Evolutionary conservation across 2,329 filamentous ascomycete species (phyloP).

Genomic region (Diaporthe sp.): DNA sequence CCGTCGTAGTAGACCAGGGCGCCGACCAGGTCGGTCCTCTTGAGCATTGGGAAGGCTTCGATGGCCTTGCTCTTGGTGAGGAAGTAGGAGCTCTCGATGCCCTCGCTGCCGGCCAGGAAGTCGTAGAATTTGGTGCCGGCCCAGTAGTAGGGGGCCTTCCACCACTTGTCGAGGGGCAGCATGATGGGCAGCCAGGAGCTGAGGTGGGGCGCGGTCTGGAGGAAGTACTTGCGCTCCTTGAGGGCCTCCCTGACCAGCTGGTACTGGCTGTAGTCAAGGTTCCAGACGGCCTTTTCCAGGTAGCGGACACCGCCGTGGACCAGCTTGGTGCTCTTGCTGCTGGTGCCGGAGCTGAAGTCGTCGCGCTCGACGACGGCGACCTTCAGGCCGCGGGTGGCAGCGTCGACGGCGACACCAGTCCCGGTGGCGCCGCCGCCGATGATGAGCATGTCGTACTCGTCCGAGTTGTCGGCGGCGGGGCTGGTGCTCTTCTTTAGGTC

Average conservation of each 20-base stretch:
- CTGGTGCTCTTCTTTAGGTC: constrained; percentile 65
- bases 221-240: constrained; percentile 85
- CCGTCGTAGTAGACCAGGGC: constrained; percentile 90
- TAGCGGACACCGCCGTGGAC: constrained; percentile 89
- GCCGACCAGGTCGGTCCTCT: constrained; percentile 79
- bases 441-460: constrained; percentile 82
- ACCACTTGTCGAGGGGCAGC: constrained; percentile 86
- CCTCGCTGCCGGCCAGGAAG: constrained; percentile 83
- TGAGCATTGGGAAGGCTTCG: constrained; percentile 84
- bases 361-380: constrained; percentile 87
- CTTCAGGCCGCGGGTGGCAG: constrained; percentile 82
- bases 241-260: constrained; percentile 85
- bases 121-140: constrained; percentile 83
- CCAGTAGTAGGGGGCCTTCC: constrained; percentile 84
- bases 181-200: constrained; percentile 87
- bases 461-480: constrained; percentile 52
- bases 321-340: constrained; percentile 89
- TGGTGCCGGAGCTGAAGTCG: constrained; percentile 86
- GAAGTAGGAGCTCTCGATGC: constrained; percentile 88
- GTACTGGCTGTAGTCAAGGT: constrained; percentile 87
- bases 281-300: constrained; percentile 88
- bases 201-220: constrained; percentile 86
- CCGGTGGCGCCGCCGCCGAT: constrained; percentile 87
- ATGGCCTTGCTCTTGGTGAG: constrained; percentile 82
- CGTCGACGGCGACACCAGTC: constrained; percentile 85